Conservation (phyloP, 1,139 yeast genomes). For the Magnusiomyces tetraspermus region DNA sequence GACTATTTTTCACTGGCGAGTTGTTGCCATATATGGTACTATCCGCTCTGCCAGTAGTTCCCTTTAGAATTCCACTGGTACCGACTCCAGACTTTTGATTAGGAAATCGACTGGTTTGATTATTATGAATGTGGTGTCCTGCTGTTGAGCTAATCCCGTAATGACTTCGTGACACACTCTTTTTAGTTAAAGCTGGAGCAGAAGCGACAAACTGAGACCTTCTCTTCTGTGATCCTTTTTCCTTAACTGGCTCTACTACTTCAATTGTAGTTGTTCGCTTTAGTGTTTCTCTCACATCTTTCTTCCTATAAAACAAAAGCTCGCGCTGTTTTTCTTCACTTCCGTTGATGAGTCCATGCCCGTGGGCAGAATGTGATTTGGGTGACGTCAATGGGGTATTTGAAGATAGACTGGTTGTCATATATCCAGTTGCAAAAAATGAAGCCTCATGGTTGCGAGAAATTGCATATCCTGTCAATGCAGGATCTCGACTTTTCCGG, state of each 20-base stretch:
- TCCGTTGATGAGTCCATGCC: background rate
- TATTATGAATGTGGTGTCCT: background rate
- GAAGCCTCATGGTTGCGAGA: slow-evolving; percentile 13
- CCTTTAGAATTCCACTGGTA: background rate
- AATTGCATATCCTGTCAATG: slow-evolving; percentile 12
- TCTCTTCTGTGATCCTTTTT: slow-evolving; percentile 32
- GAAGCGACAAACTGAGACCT: slow-evolving; percentile 23
- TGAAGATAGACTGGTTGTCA: slow-evolving; percentile 9
- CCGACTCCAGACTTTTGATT: background rate
- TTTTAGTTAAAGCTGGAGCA: background rate
- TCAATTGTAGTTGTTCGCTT: slow-evolving; percentile 26
- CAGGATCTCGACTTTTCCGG: slow-evolving; percentile 8
- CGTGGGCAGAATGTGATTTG: background rate
- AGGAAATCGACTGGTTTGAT: background rate
- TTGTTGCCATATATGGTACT: too few relatives aligned
- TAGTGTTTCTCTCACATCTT: slow-evolving; percentile 22
- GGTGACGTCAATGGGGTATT: background rate
- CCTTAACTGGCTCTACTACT: slow-evolving; percentile 41
- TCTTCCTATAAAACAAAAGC: slow-evolving; percentile 39
- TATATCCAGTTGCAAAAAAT: slow-evolving; percentile 13
- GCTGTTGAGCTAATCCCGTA: background rate
- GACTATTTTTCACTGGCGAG: background rate
- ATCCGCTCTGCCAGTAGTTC: too few relatives aligned
- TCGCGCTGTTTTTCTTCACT: slow-evolving; percentile 30
- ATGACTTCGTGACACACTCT: background rate